Conservation (phyloP, 108 stramenopile species). For the Cyclotella choctawhatcheeana region DNA sequence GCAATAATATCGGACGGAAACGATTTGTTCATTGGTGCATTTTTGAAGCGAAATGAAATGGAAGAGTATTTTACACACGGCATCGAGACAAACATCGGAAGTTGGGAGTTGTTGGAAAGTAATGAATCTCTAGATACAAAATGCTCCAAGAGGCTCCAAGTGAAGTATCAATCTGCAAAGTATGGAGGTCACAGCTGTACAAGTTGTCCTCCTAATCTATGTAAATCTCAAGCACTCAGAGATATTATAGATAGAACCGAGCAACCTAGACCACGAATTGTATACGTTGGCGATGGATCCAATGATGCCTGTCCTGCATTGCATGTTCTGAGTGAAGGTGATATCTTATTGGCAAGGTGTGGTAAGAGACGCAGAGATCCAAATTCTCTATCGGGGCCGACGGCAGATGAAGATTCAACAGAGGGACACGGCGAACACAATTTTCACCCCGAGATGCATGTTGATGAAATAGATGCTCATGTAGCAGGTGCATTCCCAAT, state of each 20-base stretch:
- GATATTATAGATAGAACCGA: constrained; percentile 33
- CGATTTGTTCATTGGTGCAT: constrained; percentile 42
- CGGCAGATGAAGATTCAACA: constrained; percentile 22
- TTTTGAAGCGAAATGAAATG: constrained; percentile 37
- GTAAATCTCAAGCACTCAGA: constrained; percentile 44
- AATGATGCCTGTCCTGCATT: constrained; percentile 55
- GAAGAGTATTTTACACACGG: constrained; percentile 35
- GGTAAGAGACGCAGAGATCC: constrained; percentile 27
- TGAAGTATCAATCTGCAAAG: constrained; percentile 43
- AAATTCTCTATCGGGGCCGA: constrained; percentile 35
- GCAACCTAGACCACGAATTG: constrained; percentile 31
- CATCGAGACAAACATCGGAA: constrained; percentile 35
- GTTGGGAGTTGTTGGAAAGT: constrained; percentile 11
- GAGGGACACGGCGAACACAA: constrained; percentile 12
- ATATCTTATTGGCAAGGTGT: constrained; percentile 41
- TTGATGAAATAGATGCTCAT: constrained; percentile 13
- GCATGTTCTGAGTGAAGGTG: constrained; percentile 33
- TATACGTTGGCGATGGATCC: constrained; percentile 52
- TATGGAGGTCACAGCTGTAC: constrained; percentile 42
- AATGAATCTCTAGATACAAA: neutral
- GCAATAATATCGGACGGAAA: constrained; percentile 55
- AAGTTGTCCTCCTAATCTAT: constrained; percentile 51
- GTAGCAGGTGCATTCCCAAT: constrained; percentile 17
- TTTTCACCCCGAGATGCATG: constrained; percentile 17
- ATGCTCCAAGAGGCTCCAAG: constrained; percentile 1